Evolutionary conservation across 176 grass and related monocot species (phyloP).

Genomic region (Musa acuminata): DNA sequence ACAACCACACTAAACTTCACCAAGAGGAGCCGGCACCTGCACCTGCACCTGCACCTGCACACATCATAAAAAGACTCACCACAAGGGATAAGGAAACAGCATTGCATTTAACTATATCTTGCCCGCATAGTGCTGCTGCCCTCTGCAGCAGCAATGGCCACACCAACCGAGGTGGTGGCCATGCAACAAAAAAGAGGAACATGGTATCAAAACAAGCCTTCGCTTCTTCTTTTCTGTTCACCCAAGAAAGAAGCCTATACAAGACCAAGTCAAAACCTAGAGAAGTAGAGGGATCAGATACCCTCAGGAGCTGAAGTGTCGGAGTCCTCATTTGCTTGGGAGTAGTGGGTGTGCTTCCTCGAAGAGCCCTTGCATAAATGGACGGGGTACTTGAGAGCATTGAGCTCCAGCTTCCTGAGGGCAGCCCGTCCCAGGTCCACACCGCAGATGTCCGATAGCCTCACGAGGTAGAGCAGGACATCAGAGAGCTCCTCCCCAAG

Average conservation of each 20-base stretch:
- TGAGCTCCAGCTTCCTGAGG: conserved; percentile 65
- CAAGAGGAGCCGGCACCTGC: not conserved
- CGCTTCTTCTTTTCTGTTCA: not conserved
- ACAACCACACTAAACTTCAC: not conserved
- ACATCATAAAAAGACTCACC: not conserved
- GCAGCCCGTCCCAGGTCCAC: conserved; percentile 58
- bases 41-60: too few species aligned
- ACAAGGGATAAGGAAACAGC: not conserved
- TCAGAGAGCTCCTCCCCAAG: conserved; percentile 81
- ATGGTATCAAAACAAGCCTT: not conserved
- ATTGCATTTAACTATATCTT: not conserved
- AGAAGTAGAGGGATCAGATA: not conserved
- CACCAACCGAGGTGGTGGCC: not conserved
- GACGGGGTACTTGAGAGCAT: conserved; percentile 67
- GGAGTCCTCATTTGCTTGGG: not conserved
- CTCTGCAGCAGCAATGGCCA: not conserved
- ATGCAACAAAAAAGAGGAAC: not conserved
- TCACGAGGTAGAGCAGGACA: conserved; percentile 75
- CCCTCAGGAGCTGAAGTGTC: not conserved
- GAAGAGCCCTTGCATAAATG: conserved; percentile 58
- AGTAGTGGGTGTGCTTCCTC: conserved; percentile 49
- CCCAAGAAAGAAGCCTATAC: not conserved
- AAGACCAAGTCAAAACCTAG: not conserved
- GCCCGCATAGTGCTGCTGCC: not conserved
- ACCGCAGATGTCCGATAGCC: conserved; percentile 70